Evolutionary conservation across 78 protist genomes (phyloP), one percentile per base, ranked within the genome.

Genomic region (Trichosphaerium sp.): DNA sequence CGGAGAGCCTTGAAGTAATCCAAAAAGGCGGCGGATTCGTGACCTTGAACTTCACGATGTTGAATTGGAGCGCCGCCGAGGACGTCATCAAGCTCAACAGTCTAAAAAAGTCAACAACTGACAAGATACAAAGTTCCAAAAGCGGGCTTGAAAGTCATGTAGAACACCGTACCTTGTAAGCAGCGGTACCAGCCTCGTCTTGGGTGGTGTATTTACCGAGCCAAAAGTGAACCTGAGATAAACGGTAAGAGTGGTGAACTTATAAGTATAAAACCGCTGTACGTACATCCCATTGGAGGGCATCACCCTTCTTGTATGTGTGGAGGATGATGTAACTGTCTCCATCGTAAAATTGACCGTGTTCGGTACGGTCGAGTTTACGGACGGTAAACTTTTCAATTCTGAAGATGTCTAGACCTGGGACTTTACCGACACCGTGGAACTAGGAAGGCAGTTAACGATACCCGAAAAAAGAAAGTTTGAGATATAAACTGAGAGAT

Each of bases 61-160:
- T 80, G 85, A 39, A 66, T 57, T 7, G 84, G 60, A 26, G 6
- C 57, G 5, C 79, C 84, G n/a, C 71, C 74, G 25, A 76, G 65
- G 11, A 35, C 15, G 37, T 87, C 88, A 65, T 87, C 92, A 11
- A 87, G 79, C 78, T 87, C 92, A 43, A 88, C 92, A 8, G 92
- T 65, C 69, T n/a, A n/a, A n/a, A n/a, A n/a, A n/a, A n/a, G n/a
- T n/a, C n/a, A n/a, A n/a, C n/a, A n/a, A n/a, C n/a, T n/a, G n/a
- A n/a, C n/a, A n/a, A n/a, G n/a, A n/a, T n/a, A n/a, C n/a, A n/a
- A n/a, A n/a, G n/a, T n/a, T n/a, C n/a, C n/a, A n/a, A n/a, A n/a
- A n/a, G n/a, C n/a, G n/a, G n/a, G n/a, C n/a, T n/a, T n/a, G n/a
- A n/a, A n/a, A n/a, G n/a, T n/a, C n/a, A n/a, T n/a, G n/a, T n/a